Conservation (phyloP, 1,284 basidiomycete species). For the Amylostereum chailletii region DNA sequence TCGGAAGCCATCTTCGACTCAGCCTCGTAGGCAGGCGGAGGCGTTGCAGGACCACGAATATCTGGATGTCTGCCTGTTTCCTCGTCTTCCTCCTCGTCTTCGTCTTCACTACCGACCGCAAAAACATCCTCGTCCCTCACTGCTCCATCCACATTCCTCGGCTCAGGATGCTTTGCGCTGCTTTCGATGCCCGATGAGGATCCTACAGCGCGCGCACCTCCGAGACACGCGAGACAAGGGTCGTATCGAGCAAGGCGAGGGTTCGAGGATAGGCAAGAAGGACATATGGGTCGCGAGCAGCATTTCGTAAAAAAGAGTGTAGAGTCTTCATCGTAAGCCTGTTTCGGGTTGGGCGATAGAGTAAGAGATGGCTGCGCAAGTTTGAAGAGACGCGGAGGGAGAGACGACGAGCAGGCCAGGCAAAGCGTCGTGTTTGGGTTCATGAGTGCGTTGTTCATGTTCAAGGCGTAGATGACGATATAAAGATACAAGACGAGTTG, state of each 20-base stretch:
- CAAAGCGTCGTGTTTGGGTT: conserved; percentile 30
- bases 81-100: conserved; percentile 32
- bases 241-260: conserved; percentile 53
- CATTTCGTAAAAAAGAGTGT: conserved; percentile 41
- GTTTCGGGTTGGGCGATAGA: not conserved
- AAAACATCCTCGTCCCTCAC: conserved; percentile 53
- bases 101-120: conserved; percentile 53
- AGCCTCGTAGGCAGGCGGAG: conserved; percentile 7
- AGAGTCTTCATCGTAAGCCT: not conserved
- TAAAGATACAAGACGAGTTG: not conserved
- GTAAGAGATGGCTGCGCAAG: conserved; percentile 11
- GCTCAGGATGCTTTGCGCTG: conserved; percentile 1
- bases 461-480: not conserved
- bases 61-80: conserved; percentile 8
- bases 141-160: conserved; percentile 42
- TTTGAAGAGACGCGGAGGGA: conserved; percentile 27
- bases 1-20: not conserved
- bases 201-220: conserved; percentile 40
- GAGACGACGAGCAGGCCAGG: conserved; percentile 55
- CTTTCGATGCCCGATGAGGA: conserved; percentile 8
- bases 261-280: conserved; percentile 40
- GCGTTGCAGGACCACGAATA: conserved; percentile 3
- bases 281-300: conserved; percentile 53
- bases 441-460: not conserved
- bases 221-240: conserved; percentile 57